Evolutionary conservation across 768 basidiomycete species (phyloP).

Genomic region (Collybia mongolica): DNA sequence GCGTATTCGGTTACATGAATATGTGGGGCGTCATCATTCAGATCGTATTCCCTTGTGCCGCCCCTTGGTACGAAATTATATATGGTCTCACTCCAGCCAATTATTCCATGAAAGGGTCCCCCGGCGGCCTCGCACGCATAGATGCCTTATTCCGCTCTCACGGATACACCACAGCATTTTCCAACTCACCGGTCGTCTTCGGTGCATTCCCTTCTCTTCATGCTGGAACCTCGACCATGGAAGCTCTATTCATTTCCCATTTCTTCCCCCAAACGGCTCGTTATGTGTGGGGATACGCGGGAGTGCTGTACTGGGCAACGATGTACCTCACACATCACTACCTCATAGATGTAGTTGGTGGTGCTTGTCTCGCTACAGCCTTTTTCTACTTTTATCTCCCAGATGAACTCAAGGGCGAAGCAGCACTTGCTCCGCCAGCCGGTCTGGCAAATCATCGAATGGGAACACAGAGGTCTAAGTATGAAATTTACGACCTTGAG

Average conservation of each 20-base stretch:
- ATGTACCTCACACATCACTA: slow-evolving; percentile 99
- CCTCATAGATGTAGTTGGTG: slow-evolving; percentile 95
- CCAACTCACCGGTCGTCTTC: slow-evolving; percentile 89
- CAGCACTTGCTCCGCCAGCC: slow-evolving; percentile 50
- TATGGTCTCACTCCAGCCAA: slow-evolving; percentile 95
- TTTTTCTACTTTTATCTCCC: slow-evolving; percentile 91
- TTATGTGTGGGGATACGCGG: slow-evolving; percentile 81
- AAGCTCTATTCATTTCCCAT: slow-evolving; percentile 90
- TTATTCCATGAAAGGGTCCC: slow-evolving; percentile 88
- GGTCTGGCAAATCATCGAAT: slow-evolving; percentile 6
- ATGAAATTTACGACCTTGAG: slow-evolving; percentile 78
- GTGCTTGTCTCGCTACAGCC: slow-evolving; percentile 84
- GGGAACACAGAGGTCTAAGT: slow-evolving; percentile 50
- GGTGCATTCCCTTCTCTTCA: slow-evolving; percentile 97
- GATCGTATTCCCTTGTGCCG: slow-evolving; percentile 87
- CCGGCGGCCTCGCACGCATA: slow-evolving; percentile 91
- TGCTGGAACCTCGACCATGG: slow-evolving; percentile 86
- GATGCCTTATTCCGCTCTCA: slow-evolving; percentile 79
- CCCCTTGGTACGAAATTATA: slow-evolving; percentile 98
- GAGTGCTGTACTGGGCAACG: slow-evolving; percentile 92
- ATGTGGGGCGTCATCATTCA: slow-evolving; percentile 85
- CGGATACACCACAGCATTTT: slow-evolving; percentile 79
- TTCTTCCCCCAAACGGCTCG: slow-evolving; percentile 80
- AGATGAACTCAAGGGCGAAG: slow-evolving; percentile 64
- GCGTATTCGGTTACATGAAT: slow-evolving; percentile 93